Percentiles rank a stretch among this genome's conserved stretches.
Evolutionary conservation across 495 filamentous ascomycete genomes (phyloP).

Genomic region (Penicillium samsonianum): DNA sequence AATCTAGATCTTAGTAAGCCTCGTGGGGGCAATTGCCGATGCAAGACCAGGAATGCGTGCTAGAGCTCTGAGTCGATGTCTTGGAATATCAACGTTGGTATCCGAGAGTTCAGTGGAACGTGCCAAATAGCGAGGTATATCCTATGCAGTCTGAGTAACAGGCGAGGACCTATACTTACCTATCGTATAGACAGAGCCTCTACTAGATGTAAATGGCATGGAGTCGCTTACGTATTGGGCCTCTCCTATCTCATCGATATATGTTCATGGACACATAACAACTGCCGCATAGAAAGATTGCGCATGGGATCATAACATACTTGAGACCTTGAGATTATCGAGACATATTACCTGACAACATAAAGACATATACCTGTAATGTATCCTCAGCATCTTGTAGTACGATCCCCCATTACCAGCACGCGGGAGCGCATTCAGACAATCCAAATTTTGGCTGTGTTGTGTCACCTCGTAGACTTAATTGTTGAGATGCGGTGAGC

Average conservation of each 20-base stretch:
- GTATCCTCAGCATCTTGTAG: not conserved
- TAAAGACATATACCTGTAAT: not conserved
- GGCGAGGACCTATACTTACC: not conserved
- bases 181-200: not conserved
- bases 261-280: not conserved
- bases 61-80: slow-evolving; percentile 16
- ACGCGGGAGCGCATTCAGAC: not conserved
- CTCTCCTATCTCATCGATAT: not conserved
- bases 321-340: not conserved
- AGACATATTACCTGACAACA: not conserved
- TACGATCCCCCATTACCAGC: not conserved
- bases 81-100: slow-evolving; percentile 5
- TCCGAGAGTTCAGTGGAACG: slow-evolving; percentile 2
- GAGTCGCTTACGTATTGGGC: not conserved
- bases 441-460: not conserved
- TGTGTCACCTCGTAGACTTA: slow-evolving; percentile 19
- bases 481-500: slow-evolving; percentile 10
- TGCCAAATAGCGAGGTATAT: slow-evolving; percentile 3
- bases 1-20: not conserved
- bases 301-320: not conserved
- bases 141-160: not conserved
- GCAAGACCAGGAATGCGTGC: not conserved
- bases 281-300: not conserved
- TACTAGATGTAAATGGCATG: not conserved
- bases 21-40: not conserved